Base-by-base conservation (phyloP, 768 basidiomycete species). In the Boletellus sp. region DNA sequence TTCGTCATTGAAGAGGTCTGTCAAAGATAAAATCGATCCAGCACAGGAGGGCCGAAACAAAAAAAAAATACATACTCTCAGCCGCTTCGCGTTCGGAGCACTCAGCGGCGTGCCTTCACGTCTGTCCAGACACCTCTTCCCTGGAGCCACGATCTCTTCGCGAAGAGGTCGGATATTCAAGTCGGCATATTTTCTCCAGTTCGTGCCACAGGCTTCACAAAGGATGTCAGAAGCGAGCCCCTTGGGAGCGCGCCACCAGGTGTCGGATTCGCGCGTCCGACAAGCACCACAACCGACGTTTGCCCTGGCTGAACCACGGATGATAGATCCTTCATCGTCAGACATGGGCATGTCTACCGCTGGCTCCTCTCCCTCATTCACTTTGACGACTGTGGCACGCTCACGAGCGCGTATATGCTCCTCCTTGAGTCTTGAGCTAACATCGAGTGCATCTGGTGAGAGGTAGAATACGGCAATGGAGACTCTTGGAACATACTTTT, bases 161-260 rank as follows among this genome's bases (percentile, higher is more conserved):
- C 87, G 78, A 17, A 83, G 50, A 9, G 84, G 83, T 36, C 87
- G 76, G 22, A 87, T 83, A 57, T 85, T 90, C 42, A 94, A 73
- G 57, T 94, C 92, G 0, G 90, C 93, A 64, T 96, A 96, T 69
- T 94, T 96, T 58, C 93, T 77, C 87, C 91, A 96, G 55, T 87
- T 87, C 39, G 82, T 79, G 12, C 93, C 93, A 61, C 93, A 96
- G 24, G 68, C 75, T 40, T 94, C 90, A 63, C 93, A 96, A 46
- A 95, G 80, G 34, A 92, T 78, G 51, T 76, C 78, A 2, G 86
- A 86, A 0, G 76, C 67, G n/a, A 94, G 77, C 19, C 87, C 88
- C 63, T 90, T 90, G 3, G 93, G 94, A 13, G 92, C 91, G 65
- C 88, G 90, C 91, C 91, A 96, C 93, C 93, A 96, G 3, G 69